Base-by-base conservation (phyloP, 1,284 basidiomycete genomes). In the Cryptococcus sp. region DNA sequence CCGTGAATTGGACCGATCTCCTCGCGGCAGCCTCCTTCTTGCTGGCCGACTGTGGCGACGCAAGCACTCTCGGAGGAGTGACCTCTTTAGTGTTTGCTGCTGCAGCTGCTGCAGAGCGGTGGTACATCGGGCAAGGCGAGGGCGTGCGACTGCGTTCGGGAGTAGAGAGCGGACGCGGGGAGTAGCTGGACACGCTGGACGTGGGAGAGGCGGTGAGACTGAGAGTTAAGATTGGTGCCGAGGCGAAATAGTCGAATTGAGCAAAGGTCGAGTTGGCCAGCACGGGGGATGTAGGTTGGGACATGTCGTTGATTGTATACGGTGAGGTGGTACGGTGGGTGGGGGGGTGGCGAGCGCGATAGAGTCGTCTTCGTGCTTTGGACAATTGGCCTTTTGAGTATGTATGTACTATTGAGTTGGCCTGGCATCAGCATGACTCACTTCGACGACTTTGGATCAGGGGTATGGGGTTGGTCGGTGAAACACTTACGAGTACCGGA, bases 181-280 rank as follows among this genome's bases (percentile, higher is more conserved):
- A 51, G 19, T 22, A 54, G 19, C 20, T 31, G 17, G 42, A 51
- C 1, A 53, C 56, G 20, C 42, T 38, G 16, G 58, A 49, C 16
- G 53, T 27, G 3, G 59, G 48, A 11, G 57, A 56, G 22, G 50
- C 47, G 5, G 57, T 58, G 41, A 57, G 31, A 45, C 47, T 53
- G 47, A 57, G 47, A 17, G 58, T 57, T 47, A 56, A 60, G 25
- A 49, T 61, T 40, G 56, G 56, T 27, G 45, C 47, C n/a, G 53
- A 40, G 20, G 47, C 47, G 49, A 63, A 63, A 38, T 60, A 63
- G 48, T 63, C 61, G 41, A 54, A 49, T 20, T 59, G 54, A 6
- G 57, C 49, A 53, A 63, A 63, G 25, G 54, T 57, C 17, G 61
- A 63, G 54, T 63, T 63, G 42, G n/a, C n/a, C 15, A 63, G 48